phyloP scores from a whole-genome alignment of 1,139 yeast species.

The Pichia sp. region DNA sequence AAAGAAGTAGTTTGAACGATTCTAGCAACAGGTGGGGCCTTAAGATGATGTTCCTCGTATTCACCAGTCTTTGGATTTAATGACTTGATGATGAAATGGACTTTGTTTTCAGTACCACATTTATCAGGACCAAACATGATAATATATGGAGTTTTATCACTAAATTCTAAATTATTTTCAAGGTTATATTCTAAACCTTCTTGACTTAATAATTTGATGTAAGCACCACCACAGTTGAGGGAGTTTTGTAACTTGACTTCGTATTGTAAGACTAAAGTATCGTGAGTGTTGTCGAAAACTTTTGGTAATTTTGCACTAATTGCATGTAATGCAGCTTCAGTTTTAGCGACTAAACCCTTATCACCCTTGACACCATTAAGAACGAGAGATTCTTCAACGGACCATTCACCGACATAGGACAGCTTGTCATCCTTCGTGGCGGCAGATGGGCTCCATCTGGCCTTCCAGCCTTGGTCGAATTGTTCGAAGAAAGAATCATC shows the following conservation, averaged over 20 bases:
- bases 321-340: constrained; percentile 79
- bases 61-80: constrained; percentile 53
- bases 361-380: constrained; percentile 63
- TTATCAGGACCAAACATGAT: constrained; percentile 95
- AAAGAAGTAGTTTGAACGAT: constrained; percentile 56
- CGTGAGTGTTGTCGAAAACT: constrained; percentile 53
- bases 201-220: constrained; percentile 68
- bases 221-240: constrained; percentile 85
- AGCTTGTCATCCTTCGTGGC: constrained; percentile 52
- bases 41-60: constrained; percentile 66
- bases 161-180: constrained; percentile 41
- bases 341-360: constrained; percentile 70
- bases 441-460: constrained; percentile 63
- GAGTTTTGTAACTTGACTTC: constrained; percentile 83
- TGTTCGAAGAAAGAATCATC: constrained; percentile 65
- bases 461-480: constrained; percentile 49
- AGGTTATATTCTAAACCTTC: constrained; percentile 37
- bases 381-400: constrained; percentile 54
- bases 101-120: constrained; percentile 78
- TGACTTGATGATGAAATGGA: constrained; percentile 71
- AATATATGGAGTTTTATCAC: constrained; percentile 68
- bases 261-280: constrained; percentile 80
- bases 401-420: constrained; percentile 73
- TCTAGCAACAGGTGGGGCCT: constrained; percentile 66
- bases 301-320: constrained; percentile 58